These are phyloP conservation scores for Rehmannia glutinosa DNA, from an alignment of 257 asterid genomes.

Conservation along the genomic window DNA sequence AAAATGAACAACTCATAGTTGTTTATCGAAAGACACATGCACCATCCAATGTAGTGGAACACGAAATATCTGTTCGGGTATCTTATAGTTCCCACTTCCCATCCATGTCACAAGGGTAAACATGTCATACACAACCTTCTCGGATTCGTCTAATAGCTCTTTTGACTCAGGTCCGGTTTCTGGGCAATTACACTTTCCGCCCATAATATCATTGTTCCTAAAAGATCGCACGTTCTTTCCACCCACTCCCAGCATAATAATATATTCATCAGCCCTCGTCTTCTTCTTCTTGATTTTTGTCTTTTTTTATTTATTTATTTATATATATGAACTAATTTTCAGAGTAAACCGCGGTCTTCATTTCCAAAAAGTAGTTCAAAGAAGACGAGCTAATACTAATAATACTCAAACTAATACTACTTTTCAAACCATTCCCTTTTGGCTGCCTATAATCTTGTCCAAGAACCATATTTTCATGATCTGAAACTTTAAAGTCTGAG, in stretches of 20 bases:
- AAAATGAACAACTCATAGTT: too few species aligned
- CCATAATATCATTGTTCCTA: background rate
- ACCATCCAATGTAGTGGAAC: too few species aligned
- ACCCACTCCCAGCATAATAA: background rate
- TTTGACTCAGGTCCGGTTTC: too few species aligned
- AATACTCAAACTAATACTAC: background rate
- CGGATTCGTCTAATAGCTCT: too few species aligned
- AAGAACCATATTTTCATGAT: background rate
- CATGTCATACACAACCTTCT: background rate
- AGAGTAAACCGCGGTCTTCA: too few species aligned
- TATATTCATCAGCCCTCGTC: background rate
- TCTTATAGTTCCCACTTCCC: too few species aligned
- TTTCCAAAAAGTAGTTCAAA: too few species aligned
- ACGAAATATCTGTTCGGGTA: too few species aligned
- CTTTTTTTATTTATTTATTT: background rate
- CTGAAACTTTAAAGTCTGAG: slow-evolving; percentile 14
- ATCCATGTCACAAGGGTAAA: background rate
- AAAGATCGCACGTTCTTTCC: slow-evolving; percentile 14
- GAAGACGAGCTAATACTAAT: background rate
- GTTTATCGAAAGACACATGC: too few species aligned
- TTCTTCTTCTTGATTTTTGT: background rate
- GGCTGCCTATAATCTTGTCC: slow-evolving; percentile 1
- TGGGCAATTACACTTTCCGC: background rate
- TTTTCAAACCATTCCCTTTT: slow-evolving; percentile 16
- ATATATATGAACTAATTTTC: too few species aligned